Evolutionary conservation across 1,139 yeast species (phyloP), one percentile per base, ranked within the genome.

Genomic region (Yamadazyma spencermartinsiae): DNA sequence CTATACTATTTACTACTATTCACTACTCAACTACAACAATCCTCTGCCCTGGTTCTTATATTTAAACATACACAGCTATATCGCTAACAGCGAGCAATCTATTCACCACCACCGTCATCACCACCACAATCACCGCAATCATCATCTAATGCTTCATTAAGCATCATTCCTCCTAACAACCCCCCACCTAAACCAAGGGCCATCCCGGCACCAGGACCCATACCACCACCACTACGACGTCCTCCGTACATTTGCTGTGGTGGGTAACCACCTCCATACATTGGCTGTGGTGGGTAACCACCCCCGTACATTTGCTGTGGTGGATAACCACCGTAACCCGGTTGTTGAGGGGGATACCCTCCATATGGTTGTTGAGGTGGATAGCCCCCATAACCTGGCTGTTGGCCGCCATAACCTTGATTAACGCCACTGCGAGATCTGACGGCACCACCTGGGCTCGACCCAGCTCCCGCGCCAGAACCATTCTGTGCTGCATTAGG

Each of bases 101-200:
- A 65, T 23, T 61, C 63, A 27, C 55, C 63, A 21, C 52, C 60
- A 39, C 46, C 55, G 36, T 52, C 63, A 31, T 54, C 58, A 26
- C 58, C 58, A 31, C 34, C 56, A 14, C 55, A 61, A 37, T 54
- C 56, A 17, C 52, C 41, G 34, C 51, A 51, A 8, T 69, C 73
- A 20, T 65, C 55, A 19, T 56, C 55, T 43, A 60, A 61, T 4
- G 68, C 72, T 17, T 66, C 62, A 31, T 65, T 76, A 24, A 82
- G 54, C 43, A 83, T 58, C 68, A 80, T 65, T 43, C 94, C 95
- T 41, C 94, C 95, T 5, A 86, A 61, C 40, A 86, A 55, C 61
- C 95, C 95, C 21, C 85, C 92, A 49, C 92, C 94, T 0, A 80
- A 83, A 50, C 95, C 95, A 55, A 82, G 59, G 20, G 84, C 79